Base-by-base conservation (phyloP, 805 yeast genomes). In the Pichia nanzhaoensis region DNA sequence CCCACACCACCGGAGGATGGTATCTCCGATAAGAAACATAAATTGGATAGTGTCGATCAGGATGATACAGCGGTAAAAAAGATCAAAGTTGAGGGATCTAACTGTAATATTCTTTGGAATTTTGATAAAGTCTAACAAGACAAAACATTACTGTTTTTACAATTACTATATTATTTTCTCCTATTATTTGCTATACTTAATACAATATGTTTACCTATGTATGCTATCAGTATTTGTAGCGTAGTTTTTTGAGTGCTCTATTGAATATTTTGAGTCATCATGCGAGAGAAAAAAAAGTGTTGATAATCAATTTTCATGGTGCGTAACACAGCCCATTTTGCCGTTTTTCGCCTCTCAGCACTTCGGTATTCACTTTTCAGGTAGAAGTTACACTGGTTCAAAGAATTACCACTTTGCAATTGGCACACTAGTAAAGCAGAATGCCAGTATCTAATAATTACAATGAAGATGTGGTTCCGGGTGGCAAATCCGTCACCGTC, bases 1-100 rank as follows among this genome's bases (percentile, higher is more conserved):
- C 68, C 67, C 30, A 64, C 70, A 2, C 69, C 70, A 4, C 70
- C 69, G 5, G 67, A 63, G 39, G 69, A 65, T 3, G 40, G 42
- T 8, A 47, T 37, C 31, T 27, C 24, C 20, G 33, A 40, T 38
- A 45, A 54, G 30, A 46, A 43, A 20, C 20, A 20, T 24, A 43
- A 42, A 32, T n/a, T 30, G 14, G 28, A 17, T 35, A 14, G 12
- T 1, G 19, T n/a, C n/a, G 9, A 10, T 18, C 18, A 37, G 30
- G 55, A 49, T 31, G 37, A 38, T 10, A 37, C 36, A 13, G 47
- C 32, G 12, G 5, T 16, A 9, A 35, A 42, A 16, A 39, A 42
- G 9, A 16, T 41, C 18, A 42, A 41, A 14, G 34, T 34, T 14
- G 51, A 51, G n/a, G 44, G 38, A n/a, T 17, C 34, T 13, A 49